A percentile compares a stretch with the other conserved stretches of the same genome.
These are phyloP conservation scores for Myrmaecium sp. DNA, from an alignment of 2,329 filamentous ascomycete species.

Conservation along the genomic window DNA sequence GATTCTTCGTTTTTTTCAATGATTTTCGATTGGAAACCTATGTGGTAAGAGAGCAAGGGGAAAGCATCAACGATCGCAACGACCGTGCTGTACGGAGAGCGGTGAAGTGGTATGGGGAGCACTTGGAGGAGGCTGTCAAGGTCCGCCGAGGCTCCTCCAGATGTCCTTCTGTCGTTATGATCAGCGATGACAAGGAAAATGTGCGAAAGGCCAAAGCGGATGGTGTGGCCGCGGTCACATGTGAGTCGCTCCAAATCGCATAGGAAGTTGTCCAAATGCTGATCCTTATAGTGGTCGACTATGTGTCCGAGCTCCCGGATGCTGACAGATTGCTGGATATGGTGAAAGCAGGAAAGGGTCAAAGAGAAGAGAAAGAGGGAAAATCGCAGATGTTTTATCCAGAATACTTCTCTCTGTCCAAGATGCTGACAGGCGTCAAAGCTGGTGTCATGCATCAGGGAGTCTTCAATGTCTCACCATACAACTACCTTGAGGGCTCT, in stretches of 20 bases:
- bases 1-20: constrained; percentile 98
- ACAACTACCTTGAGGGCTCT: constrained; percentile 93
- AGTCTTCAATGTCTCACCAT: constrained; percentile 87
- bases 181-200: constrained; percentile 85
- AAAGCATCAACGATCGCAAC: constrained; percentile 92
- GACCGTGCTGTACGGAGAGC: constrained; percentile 78
- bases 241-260: constrained; percentile 10
- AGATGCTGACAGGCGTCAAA: constrained; percentile 87
- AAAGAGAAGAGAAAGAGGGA: constrained; percentile 44
- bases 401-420: constrained; percentile 78
- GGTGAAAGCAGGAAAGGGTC: constrained; percentile 66
- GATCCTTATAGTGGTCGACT: constrained; percentile 36
- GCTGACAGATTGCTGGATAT: constrained; percentile 78
- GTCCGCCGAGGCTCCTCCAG: constrained; percentile 30
- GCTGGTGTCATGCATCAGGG: constrained; percentile 82
- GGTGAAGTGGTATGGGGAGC: constrained; percentile 77
- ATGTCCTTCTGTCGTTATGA: constrained; percentile 71
- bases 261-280: constrained; percentile 2
- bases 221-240: constrained; percentile 48
- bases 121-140: constrained; percentile 49
- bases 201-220: constrained; percentile 66
- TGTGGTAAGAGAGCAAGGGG: constrained; percentile 53
- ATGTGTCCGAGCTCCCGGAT: constrained; percentile 71
- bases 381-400: constrained; percentile 65
- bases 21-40: constrained; percentile 92